Conservation (phyloP, 495 filamentous ascomycete genomes). For the Collariella sp. region DNA sequence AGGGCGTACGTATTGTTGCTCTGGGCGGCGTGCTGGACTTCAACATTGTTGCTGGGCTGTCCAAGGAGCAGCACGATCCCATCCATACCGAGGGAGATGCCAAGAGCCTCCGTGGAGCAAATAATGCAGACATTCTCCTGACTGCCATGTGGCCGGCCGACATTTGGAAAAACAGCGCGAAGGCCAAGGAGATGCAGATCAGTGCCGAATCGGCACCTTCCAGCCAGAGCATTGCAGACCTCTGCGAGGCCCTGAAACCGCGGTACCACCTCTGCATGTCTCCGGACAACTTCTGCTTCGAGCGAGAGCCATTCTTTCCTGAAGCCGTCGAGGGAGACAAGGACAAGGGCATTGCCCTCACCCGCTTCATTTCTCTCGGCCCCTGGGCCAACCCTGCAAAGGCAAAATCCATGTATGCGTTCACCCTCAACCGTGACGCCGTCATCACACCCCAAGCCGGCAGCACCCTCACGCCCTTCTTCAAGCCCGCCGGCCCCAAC, state of each 20-base stretch:
- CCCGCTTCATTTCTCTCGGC: slow-evolving; percentile 82
- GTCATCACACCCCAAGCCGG: slow-evolving; percentile 52
- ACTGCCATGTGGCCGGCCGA: slow-evolving; percentile 76
- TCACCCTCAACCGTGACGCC: slow-evolving; percentile 58
- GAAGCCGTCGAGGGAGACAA: slow-evolving; percentile 20
- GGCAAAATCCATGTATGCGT: slow-evolving; percentile 86
- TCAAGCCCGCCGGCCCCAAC: slow-evolving; percentile 20
- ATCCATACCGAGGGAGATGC: slow-evolving; percentile 70
- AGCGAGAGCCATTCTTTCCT: slow-evolving; percentile 90
- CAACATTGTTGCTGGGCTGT: slow-evolving; percentile 40
- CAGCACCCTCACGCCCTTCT: slow-evolving; percentile 63
- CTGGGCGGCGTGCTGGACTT: slow-evolving; percentile 63
- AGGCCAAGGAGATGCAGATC: slow-evolving; percentile 39
- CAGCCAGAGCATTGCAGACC: slow-evolving; percentile 54
- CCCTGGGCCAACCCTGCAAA: slow-evolving; percentile 62
- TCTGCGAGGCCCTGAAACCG: slow-evolving; percentile 68
- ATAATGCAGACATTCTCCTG: slow-evolving; percentile 73
- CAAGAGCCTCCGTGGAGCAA: slow-evolving; percentile 60
- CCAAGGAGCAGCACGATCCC: slow-evolving; percentile 56
- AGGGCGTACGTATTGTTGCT: slow-evolving; percentile 75
- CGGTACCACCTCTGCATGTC: slow-evolving; percentile 80
- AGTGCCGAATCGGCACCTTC: slow-evolving; percentile 34
- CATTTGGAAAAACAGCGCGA: slow-evolving; percentile 48
- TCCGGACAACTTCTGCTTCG: slow-evolving; percentile 57
- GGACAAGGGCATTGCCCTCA: slow-evolving; percentile 48